Evolutionary conservation across 116 monocot species (phyloP).

Genomic region (Thalassia testudinum): DNA sequence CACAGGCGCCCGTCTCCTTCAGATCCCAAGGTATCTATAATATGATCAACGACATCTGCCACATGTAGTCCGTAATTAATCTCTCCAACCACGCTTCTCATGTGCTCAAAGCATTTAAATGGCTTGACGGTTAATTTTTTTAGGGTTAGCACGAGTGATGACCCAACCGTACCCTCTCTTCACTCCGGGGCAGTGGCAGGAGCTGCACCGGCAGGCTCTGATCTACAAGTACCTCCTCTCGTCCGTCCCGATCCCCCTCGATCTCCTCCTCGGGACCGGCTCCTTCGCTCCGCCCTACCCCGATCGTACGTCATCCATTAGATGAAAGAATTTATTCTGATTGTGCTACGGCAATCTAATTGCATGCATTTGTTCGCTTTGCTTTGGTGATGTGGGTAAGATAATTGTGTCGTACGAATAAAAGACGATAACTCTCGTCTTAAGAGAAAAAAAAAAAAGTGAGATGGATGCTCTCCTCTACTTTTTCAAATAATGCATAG

Average conservation of each 20-base stretch:
- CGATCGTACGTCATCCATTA: conserved; percentile 1
- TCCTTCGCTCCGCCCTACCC: conserved; percentile 8
- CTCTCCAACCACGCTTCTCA: neutral
- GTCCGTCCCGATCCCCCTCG: conserved; percentile 32
- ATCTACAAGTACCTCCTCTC: conserved; percentile 51
- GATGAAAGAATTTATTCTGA: no score
- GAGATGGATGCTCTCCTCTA: no score
- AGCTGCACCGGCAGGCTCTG: conserved; percentile 55
- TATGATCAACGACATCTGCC: neutral
- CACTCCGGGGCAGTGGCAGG: conserved; percentile 43
- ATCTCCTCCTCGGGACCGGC: conserved; percentile 22
- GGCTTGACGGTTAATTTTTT: neutral
- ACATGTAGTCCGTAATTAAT: neutral
- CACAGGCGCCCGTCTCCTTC: conserved; percentile 1
- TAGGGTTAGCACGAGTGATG: neutral
- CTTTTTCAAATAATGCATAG: no score
- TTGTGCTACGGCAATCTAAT: no score
- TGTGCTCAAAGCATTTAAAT: neutral
- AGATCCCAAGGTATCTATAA: neutral
- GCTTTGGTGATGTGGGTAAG: no score
- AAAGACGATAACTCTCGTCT: no score
- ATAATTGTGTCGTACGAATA: no score
- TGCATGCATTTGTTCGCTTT: no score
- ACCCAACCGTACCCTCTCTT: conserved; percentile 13
- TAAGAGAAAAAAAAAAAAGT: no score